A percentile compares a stretch with the other conserved stretches of the same genome.
Conservation (phyloP, 257 asterid species). For the Nicotiana tomentosiformis region DNA sequence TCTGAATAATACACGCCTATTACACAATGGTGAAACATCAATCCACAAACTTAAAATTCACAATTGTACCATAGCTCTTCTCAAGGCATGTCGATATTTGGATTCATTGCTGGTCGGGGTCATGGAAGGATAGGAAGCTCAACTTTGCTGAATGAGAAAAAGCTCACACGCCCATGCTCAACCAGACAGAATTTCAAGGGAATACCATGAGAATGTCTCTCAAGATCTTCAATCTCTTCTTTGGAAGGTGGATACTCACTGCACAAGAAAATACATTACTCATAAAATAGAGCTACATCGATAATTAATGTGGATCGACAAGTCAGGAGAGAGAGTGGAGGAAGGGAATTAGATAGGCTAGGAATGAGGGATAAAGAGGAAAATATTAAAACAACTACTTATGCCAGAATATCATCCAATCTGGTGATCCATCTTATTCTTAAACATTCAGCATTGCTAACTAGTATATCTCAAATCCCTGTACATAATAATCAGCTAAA, state of each 20-base stretch:
- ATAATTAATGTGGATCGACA: not conserved
- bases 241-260: slow-evolving; percentile 65
- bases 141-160: slow-evolving; percentile 56
- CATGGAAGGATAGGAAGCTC: slow-evolving; percentile 71
- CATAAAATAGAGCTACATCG: not conserved
- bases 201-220: slow-evolving; percentile 27
- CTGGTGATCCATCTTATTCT: not conserved
- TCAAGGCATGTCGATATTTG: not conserved
- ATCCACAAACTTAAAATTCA: not conserved
- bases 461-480: too few relatives aligned
- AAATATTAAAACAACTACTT: not conserved
- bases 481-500: too few relatives aligned
- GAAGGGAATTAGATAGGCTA: not conserved
- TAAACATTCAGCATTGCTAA: too few relatives aligned
- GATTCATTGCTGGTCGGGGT: slow-evolving; percentile 5
- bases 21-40: not conserved
- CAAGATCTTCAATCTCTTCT: slow-evolving; percentile 49
- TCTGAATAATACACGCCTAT: not conserved
- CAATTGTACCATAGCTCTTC: not conserved
- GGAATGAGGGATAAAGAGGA: not conserved
- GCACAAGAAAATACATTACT: slow-evolving; percentile 4
- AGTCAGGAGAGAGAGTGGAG: not conserved
- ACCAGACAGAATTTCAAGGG: slow-evolving; percentile 50
- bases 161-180: slow-evolving; percentile 63
- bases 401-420: not conserved